Conservation (phyloP, 352 stramenopile genomes). For the Globisporangium heterothallicum region DNA sequence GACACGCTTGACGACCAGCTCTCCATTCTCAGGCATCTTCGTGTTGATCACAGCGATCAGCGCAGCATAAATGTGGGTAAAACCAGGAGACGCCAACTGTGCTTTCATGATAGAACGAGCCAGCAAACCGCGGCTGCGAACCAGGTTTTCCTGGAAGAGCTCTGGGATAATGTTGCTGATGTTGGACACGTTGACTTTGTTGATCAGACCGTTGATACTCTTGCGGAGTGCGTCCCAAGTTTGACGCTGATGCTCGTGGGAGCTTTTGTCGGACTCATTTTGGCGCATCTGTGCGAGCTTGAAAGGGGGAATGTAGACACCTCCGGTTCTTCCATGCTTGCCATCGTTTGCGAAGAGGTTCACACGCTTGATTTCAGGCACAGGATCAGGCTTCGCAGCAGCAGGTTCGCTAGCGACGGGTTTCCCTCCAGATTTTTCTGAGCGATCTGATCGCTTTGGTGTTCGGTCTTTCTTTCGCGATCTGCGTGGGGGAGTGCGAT, state of each 20-base stretch:
- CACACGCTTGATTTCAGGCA: constrained; percentile 9
- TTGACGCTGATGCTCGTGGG: constrained; percentile 84
- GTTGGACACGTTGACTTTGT: constrained; percentile 94
- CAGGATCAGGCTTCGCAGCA: constrained; percentile 3
- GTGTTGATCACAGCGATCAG: constrained; percentile 98
- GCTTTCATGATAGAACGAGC: constrained; percentile 94
- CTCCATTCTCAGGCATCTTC: constrained; percentile 97
- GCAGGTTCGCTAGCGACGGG: background rate
- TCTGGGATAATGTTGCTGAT: constrained; percentile 95
- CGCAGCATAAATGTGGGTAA: constrained; percentile 96
- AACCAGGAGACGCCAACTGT: constrained; percentile 93
- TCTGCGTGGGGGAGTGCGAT: constrained; percentile 20
- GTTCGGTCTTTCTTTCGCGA: constrained; percentile 9
- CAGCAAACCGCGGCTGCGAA: constrained; percentile 94
- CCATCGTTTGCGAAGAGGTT: constrained; percentile 38
- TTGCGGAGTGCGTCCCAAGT: constrained; percentile 96
- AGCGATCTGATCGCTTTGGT: background rate
- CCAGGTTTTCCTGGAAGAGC: constrained; percentile 97
- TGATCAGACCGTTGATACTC: constrained; percentile 98
- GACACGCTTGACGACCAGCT: constrained; percentile 91
- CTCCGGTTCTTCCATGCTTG: constrained; percentile 67
- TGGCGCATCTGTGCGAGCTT: constrained; percentile 83
- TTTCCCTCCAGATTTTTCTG: background rate
- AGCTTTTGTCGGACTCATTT: constrained; percentile 49
- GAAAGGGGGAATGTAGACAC: constrained; percentile 91